Conservation (phyloP, 2,329 filamentous ascomycete species). For the Lasiodiplodia theobromae region DNA sequence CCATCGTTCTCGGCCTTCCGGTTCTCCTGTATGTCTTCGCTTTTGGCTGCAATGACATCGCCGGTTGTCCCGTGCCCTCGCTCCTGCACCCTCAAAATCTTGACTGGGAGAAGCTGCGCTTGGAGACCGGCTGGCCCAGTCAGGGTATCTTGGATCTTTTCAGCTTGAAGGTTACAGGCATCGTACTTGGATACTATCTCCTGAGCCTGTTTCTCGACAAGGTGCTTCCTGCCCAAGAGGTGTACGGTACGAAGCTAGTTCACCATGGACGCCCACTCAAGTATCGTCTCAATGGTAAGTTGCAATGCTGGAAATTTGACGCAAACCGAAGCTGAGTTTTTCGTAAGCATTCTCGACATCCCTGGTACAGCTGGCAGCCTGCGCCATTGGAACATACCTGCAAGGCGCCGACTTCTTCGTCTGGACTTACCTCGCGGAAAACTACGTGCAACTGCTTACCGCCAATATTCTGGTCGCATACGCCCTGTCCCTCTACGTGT, state of each 20-base stretch:
- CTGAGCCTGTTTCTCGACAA: conserved; percentile 79
- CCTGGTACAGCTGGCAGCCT: conserved; percentile 71
- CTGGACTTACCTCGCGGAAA: conserved; percentile 92
- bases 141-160: conserved; percentile 73
- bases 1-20: conserved; percentile 82
- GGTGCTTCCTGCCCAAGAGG: conserved; percentile 75
- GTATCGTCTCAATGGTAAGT: conserved; percentile 73
- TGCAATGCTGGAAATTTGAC: too few relatives aligned
- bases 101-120: conserved; percentile 74
- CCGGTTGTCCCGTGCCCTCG: conserved; percentile 87
- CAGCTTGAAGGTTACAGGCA: conserved; percentile 72
- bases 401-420: conserved; percentile 83
- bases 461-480: conserved; percentile 81
- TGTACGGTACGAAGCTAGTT: conserved; percentile 72
- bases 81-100: conserved; percentile 75
- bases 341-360: conserved; percentile 70
- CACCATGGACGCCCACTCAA: conserved; percentile 73
- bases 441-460: conserved; percentile 86
- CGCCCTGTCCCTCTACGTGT: conserved; percentile 76
- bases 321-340: background rate
- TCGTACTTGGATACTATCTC: conserved; percentile 77
- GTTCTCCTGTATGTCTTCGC: conserved; percentile 78
- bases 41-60: conserved; percentile 90
- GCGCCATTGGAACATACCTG: conserved; percentile 74
- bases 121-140: conserved; percentile 77